Base-by-base conservation (phyloP, 2,329 filamentous ascomycete species). In the Verticillium zaregamsianum region DNA sequence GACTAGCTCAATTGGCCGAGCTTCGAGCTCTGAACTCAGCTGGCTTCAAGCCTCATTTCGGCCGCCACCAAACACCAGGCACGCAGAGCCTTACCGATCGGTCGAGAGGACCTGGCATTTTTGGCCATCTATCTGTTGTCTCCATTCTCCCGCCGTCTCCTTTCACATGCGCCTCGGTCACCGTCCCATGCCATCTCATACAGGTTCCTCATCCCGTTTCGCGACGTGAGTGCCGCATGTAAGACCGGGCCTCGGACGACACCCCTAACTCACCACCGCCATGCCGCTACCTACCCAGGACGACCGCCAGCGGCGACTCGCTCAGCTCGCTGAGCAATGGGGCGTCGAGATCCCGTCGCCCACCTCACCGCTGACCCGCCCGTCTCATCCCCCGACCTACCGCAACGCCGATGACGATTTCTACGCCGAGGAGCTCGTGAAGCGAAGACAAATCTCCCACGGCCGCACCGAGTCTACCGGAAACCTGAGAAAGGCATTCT, bases 371-470 rank as follows among this genome's bases (percentile, higher is more conserved):
- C 73, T 80, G 45, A 68, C 73, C 3, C 77, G 77, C 57, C 82
- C 80, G 2, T 72, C 74, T 56, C 73, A 75, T 35, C 72, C 77
- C 1, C 75, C 77, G 3, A 77, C 76, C 5, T 79, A 80, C 65
- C 77, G 79, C 58, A 79, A 77, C 1, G 68, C 80, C 0, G 75
- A 76, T 60, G 84, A 86, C 65, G 82, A 86, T 58, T 70, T 76
- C 31, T 70, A 75, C 3, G 84, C 83, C n/a, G 84, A 87, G 59
- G 80, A 82, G 37, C 74, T 86, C 33, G 74, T 87, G 59, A 80
- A 81, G 66, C 77, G 77, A 28, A 79, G 79, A 49, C 74, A 78
- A 14, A 59, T 71, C 35, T 64, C 64, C 37, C 72, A 73, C 17
- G 66, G 69, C 15, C 72, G 74, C 45, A 66, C 71, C 3, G 68